Evolutionary conservation across 495 filamentous ascomycete species (phyloP).

Genomic region (Hypoxylon lienhwacheense): DNA sequence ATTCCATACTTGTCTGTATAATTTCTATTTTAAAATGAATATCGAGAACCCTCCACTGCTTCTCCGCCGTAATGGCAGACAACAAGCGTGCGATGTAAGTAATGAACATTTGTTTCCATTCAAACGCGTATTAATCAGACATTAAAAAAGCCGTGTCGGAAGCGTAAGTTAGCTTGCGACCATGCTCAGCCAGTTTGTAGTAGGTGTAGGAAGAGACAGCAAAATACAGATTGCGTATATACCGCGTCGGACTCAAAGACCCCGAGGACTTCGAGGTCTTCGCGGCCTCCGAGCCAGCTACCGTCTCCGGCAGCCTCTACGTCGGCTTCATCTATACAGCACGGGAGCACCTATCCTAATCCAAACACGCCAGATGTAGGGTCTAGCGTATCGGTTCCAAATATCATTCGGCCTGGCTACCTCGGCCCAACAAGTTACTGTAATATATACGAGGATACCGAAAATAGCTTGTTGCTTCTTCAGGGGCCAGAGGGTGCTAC

Average conservation of each 20-base stretch:
- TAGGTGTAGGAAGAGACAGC: constrained; percentile 36
- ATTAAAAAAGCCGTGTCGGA: constrained; percentile 39
- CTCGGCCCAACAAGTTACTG: constrained; percentile 56
- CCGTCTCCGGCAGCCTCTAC: constrained; percentile 14
- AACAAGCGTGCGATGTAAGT: constrained; percentile 37
- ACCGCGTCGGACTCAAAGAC: constrained; percentile 12
- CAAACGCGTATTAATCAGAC: constrained; percentile 5
- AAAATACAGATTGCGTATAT: constrained; percentile 33
- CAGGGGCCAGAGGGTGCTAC: constrained; percentile 19
- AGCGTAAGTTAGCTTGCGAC: constrained; percentile 41
- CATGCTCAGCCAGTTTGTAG: constrained; percentile 35
- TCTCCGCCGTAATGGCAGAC: constrained; percentile 34
- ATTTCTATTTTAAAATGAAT: constrained; percentile 1
- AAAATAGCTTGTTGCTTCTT: constrained; percentile 35
- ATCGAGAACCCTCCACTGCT: constrained; percentile 8
- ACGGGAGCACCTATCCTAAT: background rate
- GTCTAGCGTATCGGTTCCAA: constrained; percentile 43
- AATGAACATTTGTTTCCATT: background rate
- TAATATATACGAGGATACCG: constrained; percentile 48
- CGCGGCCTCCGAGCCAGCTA: constrained; percentile 15
- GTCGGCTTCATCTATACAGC: background rate
- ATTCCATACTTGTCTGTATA: background rate
- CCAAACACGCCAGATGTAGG: constrained; percentile 8
- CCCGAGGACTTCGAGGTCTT: too few relatives aligned
- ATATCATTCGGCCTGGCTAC: constrained; percentile 48